Percentiles rank a stretch among this genome's conserved stretches.
These are phyloP conservation scores for Neofusicoccum sp. DNA, from an alignment of 2,329 filamentous ascomycete genomes.

Conservation along the genomic window DNA sequence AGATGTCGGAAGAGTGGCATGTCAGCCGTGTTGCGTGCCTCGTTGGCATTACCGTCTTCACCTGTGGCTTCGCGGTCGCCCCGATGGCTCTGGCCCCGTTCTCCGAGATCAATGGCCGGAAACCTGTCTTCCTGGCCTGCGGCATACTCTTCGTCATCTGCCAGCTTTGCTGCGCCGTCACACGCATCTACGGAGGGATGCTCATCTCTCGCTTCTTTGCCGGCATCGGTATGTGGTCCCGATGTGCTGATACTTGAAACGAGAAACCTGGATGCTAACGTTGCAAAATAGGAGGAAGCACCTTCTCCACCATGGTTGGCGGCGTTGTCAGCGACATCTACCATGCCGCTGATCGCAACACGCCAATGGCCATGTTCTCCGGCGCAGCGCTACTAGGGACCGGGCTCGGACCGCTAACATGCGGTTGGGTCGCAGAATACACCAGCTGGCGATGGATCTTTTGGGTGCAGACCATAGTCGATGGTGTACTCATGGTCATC, in stretches of 20 bases:
- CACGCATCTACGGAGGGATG: conserved; percentile 71
- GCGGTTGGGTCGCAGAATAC: conserved; percentile 68
- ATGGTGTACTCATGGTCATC: conserved; percentile 63
- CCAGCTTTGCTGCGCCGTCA: conserved; percentile 73
- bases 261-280: background rate
- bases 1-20: conserved; percentile 68
- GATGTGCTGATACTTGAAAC: background rate
- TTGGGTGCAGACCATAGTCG: conserved; percentile 77
- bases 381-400: conserved; percentile 77
- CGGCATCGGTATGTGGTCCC: conserved; percentile 53
- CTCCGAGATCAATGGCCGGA: conserved; percentile 83
- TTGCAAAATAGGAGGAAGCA: conserved; percentile 61
- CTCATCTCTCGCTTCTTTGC: conserved; percentile 74
- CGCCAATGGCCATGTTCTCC: conserved; percentile 88
- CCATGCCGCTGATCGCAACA: conserved; percentile 76
- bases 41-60: conserved; percentile 80
- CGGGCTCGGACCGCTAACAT: conserved; percentile 74
- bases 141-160: conserved; percentile 72
- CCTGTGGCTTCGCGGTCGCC: conserved; percentile 74
- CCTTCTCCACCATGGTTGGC: conserved; percentile 88
- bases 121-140: conserved; percentile 76
- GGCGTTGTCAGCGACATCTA: conserved; percentile 89
- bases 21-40: conserved; percentile 68
- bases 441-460: conserved; percentile 84
- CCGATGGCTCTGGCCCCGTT: conserved; percentile 90